Evolutionary conservation across 768 basidiomycete species (phyloP), one percentile per base, ranked within the genome.

Genomic region (Amanita polypyramis): DNA sequence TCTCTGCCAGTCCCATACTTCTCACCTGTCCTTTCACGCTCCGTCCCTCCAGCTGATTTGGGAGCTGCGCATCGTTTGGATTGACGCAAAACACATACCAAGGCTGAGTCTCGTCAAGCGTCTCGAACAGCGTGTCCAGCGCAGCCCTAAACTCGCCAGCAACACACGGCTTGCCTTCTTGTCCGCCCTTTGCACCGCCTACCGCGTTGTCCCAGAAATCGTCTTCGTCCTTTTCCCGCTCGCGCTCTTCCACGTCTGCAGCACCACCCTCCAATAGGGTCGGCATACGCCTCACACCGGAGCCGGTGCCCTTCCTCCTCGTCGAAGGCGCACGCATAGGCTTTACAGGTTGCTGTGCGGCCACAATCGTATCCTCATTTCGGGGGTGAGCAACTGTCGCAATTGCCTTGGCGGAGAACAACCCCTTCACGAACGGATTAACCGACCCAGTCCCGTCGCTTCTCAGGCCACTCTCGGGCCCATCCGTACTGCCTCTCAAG

Each of bases 21-120:
- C 87, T 74, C 32, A 98, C 83, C 65, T 98, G 95, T 0, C 88
- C 87, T 62, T 93, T 95, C 42, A 97, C 85, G 34, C 85, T 82
- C 38, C 93, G 73, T 9, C 89, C 87, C 68, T 98, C 95, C 45
- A 97, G 69, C 61, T 97, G 94, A 60, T 92, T 90, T 33, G 94
- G 92, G 15, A 97, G 67, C 59, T 95, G 95, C 20, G 90, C 83
- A 66, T 97, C 93, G 60, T 98, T 99, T 3, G 94, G 92, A 61
- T 87, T 92, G 56, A 98, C 65, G 58, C 92, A 96, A 65, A 95
- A 90, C 14, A 96, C 75, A 56, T 82, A 85, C 93, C 93, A 97
- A 1, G 79, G 68, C 65, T 93, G 86, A 12, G 90, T 86, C 56
- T 96, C 94, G 46, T 85, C 82, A 20, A 97, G 69, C 1, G 91